These are phyloP conservation scores for Populus hybrid DNA, from an alignment of 441 rosid genomes.

Conservation along the genomic window DNA sequence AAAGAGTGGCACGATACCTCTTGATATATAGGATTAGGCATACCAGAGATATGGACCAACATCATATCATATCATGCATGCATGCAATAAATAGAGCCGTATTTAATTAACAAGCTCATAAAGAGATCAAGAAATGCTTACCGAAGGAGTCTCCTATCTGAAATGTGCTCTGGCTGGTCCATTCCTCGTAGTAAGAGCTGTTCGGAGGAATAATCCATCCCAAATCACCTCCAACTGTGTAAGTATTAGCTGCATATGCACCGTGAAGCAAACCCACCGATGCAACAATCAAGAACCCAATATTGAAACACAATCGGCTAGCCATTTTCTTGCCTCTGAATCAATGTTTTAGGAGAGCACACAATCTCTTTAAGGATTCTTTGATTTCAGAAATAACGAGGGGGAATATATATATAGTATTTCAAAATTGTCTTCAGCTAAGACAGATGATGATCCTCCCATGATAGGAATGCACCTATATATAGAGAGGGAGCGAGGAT, in stretches of 20 bases:
- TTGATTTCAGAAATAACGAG: no score
- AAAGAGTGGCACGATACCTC: neutral
- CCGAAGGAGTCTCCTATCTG: neutral
- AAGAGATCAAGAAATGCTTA: neutral
- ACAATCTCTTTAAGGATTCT: no score
- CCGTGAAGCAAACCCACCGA: neutral
- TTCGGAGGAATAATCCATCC: conserved; percentile 13
- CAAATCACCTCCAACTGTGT: conserved; percentile 1
- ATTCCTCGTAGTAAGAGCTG: conserved; percentile 15
- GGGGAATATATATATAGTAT: no score
- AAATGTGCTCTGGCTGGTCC: conserved; percentile 25
- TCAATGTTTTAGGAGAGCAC: no score
- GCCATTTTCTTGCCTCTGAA: no score
- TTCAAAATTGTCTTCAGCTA: neutral
- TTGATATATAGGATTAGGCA: neutral
- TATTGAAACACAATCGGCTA: no score
- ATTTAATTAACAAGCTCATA: neutral
- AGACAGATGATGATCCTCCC: neutral
- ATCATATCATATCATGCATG: no score
- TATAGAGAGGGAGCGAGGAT: neutral
- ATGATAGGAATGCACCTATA: neutral
- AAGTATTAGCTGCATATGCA: conserved; percentile 7
- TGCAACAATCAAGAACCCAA: neutral
- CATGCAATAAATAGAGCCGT: no score
- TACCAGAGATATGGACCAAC: no score